These are phyloP conservation scores for Diaporthe sp. DNA, from an alignment of 2,329 filamentous ascomycete species.

Conservation along the genomic window DNA sequence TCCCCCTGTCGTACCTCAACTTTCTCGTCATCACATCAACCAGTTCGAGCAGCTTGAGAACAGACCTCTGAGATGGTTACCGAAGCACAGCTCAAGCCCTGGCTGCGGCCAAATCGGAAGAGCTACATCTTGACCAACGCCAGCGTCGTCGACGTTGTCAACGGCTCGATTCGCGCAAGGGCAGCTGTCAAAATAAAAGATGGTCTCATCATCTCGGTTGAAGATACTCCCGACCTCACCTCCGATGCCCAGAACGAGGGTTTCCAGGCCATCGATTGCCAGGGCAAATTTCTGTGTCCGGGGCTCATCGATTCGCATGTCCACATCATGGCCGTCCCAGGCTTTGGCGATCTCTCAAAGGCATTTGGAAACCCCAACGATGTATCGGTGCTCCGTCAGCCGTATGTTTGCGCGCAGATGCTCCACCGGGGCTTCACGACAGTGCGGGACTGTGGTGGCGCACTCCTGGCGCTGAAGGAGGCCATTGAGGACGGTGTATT, in stretches of 20 bases:
- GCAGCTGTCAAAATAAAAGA: constrained; percentile 39
- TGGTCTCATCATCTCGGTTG: constrained; percentile 42
- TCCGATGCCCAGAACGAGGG: constrained; percentile 39
- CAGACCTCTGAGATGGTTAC: constrained; percentile 40
- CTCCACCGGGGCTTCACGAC: constrained; percentile 65
- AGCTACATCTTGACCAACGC: constrained; percentile 42
- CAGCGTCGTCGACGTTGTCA: constrained; percentile 43
- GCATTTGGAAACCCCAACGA: constrained; percentile 43
- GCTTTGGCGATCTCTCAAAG: constrained; percentile 40
- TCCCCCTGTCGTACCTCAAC: not conserved
- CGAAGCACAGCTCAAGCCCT: constrained; percentile 43
- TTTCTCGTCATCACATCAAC: not conserved
- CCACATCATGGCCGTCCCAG: constrained; percentile 44
- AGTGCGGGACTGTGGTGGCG: constrained; percentile 66
- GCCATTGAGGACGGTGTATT: constrained; percentile 63
- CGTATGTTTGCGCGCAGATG: constrained; percentile 60
- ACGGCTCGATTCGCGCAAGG: constrained; percentile 38
- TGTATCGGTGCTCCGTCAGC: constrained; percentile 54
- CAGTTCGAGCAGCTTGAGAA: not conserved
- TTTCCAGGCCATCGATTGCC: constrained; percentile 36
- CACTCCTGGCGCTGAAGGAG: constrained; percentile 60
- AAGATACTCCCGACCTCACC: constrained; percentile 10
- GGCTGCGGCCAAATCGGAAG: constrained; percentile 42
- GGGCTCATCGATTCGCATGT: constrained; percentile 43
- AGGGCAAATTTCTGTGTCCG: constrained; percentile 30